These are phyloP conservation scores for Ustilago curta DNA, from an alignment of 1,284 basidiomycete genomes.

Conservation along the genomic window DNA sequence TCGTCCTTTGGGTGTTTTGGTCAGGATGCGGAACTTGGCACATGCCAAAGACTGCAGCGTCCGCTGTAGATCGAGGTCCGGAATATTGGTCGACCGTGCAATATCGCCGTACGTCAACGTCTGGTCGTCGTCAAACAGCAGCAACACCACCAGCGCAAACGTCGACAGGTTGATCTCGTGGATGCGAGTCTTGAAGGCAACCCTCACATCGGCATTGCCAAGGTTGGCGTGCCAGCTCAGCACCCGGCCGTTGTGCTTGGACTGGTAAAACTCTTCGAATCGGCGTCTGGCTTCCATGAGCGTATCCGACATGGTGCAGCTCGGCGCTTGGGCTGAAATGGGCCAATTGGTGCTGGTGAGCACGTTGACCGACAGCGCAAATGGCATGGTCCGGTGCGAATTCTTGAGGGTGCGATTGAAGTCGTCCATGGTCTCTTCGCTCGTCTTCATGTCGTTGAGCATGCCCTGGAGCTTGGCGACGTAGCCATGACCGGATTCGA, in stretches of 20 bases:
- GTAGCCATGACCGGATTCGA: slow-evolving; percentile 96
- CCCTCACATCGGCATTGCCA: slow-evolving; percentile 89
- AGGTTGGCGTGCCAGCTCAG: slow-evolving; percentile 94
- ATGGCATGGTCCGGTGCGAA: slow-evolving; percentile 74
- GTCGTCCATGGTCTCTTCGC: slow-evolving; percentile 81
- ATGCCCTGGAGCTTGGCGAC: slow-evolving; percentile 98
- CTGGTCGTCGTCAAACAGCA: slow-evolving; percentile 77
- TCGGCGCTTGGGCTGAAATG: slow-evolving; percentile 52
- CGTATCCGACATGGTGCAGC: slow-evolving; percentile 50
- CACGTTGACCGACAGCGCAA: slow-evolving; percentile 77
- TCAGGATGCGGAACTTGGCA: slow-evolving; percentile 93
- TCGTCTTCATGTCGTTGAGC: slow-evolving; percentile 97
- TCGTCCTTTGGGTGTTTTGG: slow-evolving; percentile 87
- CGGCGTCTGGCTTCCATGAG: slow-evolving; percentile 71
- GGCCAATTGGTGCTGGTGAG: slow-evolving; percentile 68
- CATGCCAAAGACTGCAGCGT: slow-evolving; percentile 96
- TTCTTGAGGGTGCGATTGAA: slow-evolving; percentile 78
- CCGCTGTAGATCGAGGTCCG: slow-evolving; percentile 83
- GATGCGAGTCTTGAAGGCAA: slow-evolving; percentile 80
- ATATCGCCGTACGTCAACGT: slow-evolving; percentile 51
- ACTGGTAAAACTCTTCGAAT: slow-evolving; percentile 91
- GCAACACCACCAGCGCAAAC: slow-evolving; percentile 85
- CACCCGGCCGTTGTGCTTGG: slow-evolving; percentile 86
- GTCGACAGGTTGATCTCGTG: slow-evolving; percentile 96
- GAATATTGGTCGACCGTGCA: slow-evolving; percentile 72